Evolutionary conservation across 768 basidiomycete species (phyloP).

Genomic region (Sutorius australiensis): DNA sequence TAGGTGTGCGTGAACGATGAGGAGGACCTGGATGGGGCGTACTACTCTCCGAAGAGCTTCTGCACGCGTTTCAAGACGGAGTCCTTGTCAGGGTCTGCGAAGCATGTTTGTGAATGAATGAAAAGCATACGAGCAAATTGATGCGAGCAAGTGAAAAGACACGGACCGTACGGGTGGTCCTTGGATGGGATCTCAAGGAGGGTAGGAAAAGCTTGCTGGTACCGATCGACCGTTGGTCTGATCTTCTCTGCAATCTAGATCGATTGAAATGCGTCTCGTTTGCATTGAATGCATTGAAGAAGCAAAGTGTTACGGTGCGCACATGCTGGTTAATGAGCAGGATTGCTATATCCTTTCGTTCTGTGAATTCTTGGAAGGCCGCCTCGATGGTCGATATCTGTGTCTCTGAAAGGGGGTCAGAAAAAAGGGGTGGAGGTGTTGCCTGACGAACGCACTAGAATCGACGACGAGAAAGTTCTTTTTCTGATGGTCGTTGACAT

Average conservation of each 20-base stretch:
- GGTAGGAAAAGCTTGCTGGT: constrained; percentile 94
- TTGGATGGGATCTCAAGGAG: constrained; percentile 97
- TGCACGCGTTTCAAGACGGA: constrained; percentile 95
- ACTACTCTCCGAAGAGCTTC: constrained; percentile 90
- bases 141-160: not conserved
- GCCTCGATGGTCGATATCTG: constrained; percentile 86
- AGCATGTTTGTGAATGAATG: constrained; percentile 20
- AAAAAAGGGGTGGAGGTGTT: not conserved
- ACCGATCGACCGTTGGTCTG: constrained; percentile 89
- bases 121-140: constrained; percentile 6
- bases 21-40: constrained; percentile 1
- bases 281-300: constrained; percentile 1
- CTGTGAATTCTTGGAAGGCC: constrained; percentile 91
- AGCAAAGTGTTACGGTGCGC: constrained; percentile 27
- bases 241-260: constrained; percentile 94
- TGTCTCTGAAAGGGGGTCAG: constrained; percentile 59
- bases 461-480: constrained; percentile 99
- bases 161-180: constrained; percentile 93
- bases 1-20: constrained; percentile 9
- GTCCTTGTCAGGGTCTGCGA: constrained; percentile 88
- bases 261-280: constrained; percentile 10
- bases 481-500: constrained; percentile 85
- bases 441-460: constrained; percentile 58
- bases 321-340: constrained; percentile 98
- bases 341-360: constrained; percentile 93